Evolutionary conservation across 495 filamentous ascomycete species (phyloP).

Genomic region (Cetradonia linearis): DNA sequence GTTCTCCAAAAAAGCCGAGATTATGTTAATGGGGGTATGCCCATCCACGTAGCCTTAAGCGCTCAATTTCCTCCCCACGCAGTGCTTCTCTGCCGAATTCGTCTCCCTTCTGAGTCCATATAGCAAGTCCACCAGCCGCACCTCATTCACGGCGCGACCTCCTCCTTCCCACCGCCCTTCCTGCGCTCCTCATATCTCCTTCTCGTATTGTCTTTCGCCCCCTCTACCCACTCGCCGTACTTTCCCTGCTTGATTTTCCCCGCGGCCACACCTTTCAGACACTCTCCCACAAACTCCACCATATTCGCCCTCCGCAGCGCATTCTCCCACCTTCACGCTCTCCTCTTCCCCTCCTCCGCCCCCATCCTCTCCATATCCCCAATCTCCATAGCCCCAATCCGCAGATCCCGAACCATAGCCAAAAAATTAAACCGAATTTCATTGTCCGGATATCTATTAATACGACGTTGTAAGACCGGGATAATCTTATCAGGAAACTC

Average conservation of each 20-base stretch:
- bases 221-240: slow-evolving; percentile 72
- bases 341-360: slow-evolving; percentile 74
- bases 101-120: no score
- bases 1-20: no score
- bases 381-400: slow-evolving; percentile 63
- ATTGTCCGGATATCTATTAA: slow-evolving; percentile 70
- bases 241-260: slow-evolving; percentile 55
- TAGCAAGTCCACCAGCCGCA: no score
- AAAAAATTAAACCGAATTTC: slow-evolving; percentile 96
- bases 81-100: no score
- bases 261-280: slow-evolving; percentile 72
- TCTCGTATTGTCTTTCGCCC: slow-evolving; percentile 60
- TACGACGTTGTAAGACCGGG: slow-evolving; percentile 72
- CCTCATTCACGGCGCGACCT: no score
- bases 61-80: no score
- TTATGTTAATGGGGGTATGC: no score
- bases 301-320: slow-evolving; percentile 89
- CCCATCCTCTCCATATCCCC: slow-evolving; percentile 71
- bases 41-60: no score
- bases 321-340: slow-evolving; percentile 92
- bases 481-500: slow-evolving; percentile 77
- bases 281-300: slow-evolving; percentile 86
- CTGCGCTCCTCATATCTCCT: slow-evolving; percentile 51
- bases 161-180: slow-evolving; percentile 27
- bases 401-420: slow-evolving; percentile 76